Base-by-base conservation (phyloP, 352 stramenopile species). In the Phytophthora cactorum region DNA sequence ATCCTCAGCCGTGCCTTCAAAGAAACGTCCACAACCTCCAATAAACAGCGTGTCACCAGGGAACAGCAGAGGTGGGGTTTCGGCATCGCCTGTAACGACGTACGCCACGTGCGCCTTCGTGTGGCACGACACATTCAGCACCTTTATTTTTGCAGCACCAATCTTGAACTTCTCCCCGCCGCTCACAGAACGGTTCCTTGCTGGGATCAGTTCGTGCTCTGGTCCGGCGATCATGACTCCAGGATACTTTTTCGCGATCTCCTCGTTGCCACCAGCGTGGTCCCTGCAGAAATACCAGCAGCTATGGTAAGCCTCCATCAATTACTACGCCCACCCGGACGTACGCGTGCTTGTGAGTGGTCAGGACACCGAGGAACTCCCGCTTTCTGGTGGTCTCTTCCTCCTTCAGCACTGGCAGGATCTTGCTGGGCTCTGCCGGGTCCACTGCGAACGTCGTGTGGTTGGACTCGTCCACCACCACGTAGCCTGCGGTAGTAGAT, bases 321-420 rank as follows among this genome's bases (percentile, higher is more conserved):
- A n/a, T 58, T 32, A 29, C 3, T 10, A 25, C 5, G 28, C 32
- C 22, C 9, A 49, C 15, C 11, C 49, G 3, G 31, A 77, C 83
- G 50, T 83, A 95, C 88, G 65, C 77, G 86, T 98, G 95, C 61
- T 97, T 97, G 81, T 98, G 95, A 2, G 95, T 98, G 22, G 92
- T 98, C 31, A 98, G 77, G 36, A 98, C 96, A 4, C 82, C 88
- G 12, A 93, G 72, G 44, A 95, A 93, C 56, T 88, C 71, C 31
- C 88, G 86, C 43, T 92, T 89, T 51, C 74, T 77, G 27, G 64
- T 70, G 3, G 71, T 69, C 32, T 92, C 83, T 52, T 95, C 86
- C 66, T 95, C 86, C 56, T 84, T 74, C 22, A 95, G 59, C 32
- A 92, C 84, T 0, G 79, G 52, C 34, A 93, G 31, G 60, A 95